phyloP scores from a whole-genome alignment of 1,284 basidiomycete genomes.

The Cronartium quercuum region DNA sequence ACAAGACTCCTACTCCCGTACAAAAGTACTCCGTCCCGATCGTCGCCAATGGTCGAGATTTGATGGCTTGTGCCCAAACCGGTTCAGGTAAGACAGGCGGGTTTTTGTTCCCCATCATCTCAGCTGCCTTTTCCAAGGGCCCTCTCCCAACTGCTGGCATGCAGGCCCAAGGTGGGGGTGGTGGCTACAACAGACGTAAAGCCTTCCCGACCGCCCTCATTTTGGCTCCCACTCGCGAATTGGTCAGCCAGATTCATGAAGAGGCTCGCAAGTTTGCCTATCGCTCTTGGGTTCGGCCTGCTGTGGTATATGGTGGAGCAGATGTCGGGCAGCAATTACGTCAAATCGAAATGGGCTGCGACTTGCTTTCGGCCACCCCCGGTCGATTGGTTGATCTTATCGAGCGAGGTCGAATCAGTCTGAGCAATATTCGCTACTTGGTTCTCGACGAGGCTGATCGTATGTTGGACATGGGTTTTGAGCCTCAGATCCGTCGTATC shows the following conservation, averaged over 20 bases:
- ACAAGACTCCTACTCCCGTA: conserved; percentile 91
- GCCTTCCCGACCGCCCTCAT: conserved; percentile 93
- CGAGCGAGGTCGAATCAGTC: conserved; percentile 91
- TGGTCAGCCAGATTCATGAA: conserved; percentile 98
- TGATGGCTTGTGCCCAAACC: conserved; percentile 96
- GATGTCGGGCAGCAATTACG: conserved; percentile 94
- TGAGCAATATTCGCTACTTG: conserved; percentile 93
- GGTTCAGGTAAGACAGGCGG: conserved; percentile 99
- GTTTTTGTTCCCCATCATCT: conserved; percentile 98
- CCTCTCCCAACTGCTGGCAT: conserved; percentile 61
- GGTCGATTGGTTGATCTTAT: conserved; percentile 98
- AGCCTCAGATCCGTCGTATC: conserved; percentile 97
- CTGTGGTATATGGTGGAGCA: conserved; percentile 98
- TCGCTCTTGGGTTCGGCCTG: conserved; percentile 97
- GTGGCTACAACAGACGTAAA: conserved; percentile 63
- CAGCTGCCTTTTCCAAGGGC: conserved; percentile 80
- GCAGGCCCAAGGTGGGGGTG: conserved; percentile 50
- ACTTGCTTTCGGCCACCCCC: conserved; percentile 94
- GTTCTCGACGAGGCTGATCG: conserved; percentile 99
- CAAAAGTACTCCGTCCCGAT: conserved; percentile 99
- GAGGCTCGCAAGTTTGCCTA: conserved; percentile 99
- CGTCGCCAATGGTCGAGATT: conserved; percentile 78
- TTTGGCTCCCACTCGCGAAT: conserved; percentile 93
- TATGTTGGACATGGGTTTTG: conserved; percentile 99
- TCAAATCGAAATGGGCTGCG: conserved; percentile 90